Base-by-base conservation (phyloP, 202 grass and related monocot species). In the Setaria viridis region DNA sequence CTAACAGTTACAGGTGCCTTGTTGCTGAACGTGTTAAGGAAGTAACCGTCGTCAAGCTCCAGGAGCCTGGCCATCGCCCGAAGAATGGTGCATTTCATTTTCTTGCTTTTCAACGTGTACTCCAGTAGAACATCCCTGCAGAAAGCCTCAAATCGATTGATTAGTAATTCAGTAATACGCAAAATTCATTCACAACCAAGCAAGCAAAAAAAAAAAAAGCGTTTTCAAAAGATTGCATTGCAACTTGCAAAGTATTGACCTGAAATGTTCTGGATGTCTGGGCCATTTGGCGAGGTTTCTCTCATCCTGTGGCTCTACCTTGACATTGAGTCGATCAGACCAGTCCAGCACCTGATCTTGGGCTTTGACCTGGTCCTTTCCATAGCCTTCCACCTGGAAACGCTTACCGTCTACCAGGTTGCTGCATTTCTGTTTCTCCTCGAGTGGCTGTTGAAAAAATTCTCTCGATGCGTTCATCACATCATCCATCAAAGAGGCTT, bases 311-410 rank as follows among this genome's bases (percentile, higher is more conserved):
- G 85, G 85, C 17, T 81, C 74, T 2, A 87, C 60, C 15, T 49
- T 68, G 14, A 91, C 85, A 65, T 84, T 60, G 30, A 87, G 51
- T 17, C 89, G 34, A 74, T 91, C 89, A 17, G 3, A 60, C 89
- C 89, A 91, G 62, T 87, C 89, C 9, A 91, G 25, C n/a, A 35
- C 81, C 35, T 87, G 85, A 60, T 84, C 85, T 11, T 91, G 37
- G 2, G 4, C 33, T 25, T 11, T 70, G 29, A 87, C 62, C 21
- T 11, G 56, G 71, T 91, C 85, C 45, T 80, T 87, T 1, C 84
- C 85, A 29, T 91, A 91, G 12, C 89, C 89, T 91, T 87, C 85
- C 13, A 79, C 56, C 70, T 70, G 55, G 67, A 83, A 72, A 32
- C 42, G 39, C 75, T 91, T 91, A 6, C 85, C 85, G 4, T 84